These are phyloP conservation scores for Ottelia alismoides DNA, from an alignment of 106 monocot genomes.

Conservation along the genomic window DNA sequence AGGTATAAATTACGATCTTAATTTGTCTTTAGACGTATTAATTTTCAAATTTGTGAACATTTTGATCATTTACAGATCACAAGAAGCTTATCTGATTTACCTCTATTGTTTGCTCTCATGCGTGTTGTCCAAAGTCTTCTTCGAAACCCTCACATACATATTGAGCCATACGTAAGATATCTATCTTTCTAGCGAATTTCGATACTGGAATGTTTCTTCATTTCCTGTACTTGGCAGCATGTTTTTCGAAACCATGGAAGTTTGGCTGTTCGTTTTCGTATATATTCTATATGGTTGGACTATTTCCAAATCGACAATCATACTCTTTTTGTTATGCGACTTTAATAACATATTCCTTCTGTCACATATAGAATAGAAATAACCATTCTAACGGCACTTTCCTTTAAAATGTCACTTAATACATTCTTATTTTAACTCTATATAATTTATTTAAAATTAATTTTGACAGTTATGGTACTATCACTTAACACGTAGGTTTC, in stretches of 20 bases:
- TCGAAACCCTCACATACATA: constrained; percentile 83
- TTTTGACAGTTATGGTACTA: too few species aligned
- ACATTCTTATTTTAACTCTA: too few species aligned
- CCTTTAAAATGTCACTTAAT: too few species aligned
- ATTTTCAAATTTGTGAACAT: not conserved
- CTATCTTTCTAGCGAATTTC: constrained; percentile 8
- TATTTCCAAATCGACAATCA: too few species aligned
- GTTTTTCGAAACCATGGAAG: not conserved
- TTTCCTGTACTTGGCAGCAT: not conserved
- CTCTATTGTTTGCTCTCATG: constrained; percentile 84
- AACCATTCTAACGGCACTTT: too few species aligned
- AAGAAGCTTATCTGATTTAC: constrained; percentile 57
- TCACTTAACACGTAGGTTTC: too few species aligned
- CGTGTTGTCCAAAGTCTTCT: constrained; percentile 85
- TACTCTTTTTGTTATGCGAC: too few species aligned
- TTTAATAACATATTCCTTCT: too few species aligned
- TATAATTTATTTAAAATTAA: too few species aligned
- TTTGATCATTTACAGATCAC: constrained; percentile 34
- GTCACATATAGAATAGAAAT: too few species aligned
- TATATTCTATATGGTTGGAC: too few species aligned
- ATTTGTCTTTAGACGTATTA: not conserved
- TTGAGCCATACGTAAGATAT: constrained; percentile 93
- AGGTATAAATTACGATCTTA: constrained; percentile 29
- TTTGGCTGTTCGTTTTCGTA: too few species aligned
- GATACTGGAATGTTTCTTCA: not conserved